Evolutionary conservation across 2,329 filamentous ascomycete species (phyloP).

Genomic region (Domatiomyces catenatus): DNA sequence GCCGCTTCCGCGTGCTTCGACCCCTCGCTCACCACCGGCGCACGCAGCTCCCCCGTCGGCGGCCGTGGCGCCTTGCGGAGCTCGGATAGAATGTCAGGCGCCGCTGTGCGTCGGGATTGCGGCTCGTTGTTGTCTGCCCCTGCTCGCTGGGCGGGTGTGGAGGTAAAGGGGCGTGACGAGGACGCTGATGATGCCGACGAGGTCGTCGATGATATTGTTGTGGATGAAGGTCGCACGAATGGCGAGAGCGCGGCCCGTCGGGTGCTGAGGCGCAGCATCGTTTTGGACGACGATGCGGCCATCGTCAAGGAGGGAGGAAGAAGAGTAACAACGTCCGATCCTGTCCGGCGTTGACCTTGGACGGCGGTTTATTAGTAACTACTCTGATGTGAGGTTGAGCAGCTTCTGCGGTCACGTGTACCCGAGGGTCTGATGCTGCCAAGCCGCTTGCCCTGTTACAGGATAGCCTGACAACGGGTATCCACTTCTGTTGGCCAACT

Average conservation of each 20-base stretch:
- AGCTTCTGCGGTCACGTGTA: too few species aligned
- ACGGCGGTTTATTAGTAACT: too few species aligned
- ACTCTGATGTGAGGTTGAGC: too few species aligned
- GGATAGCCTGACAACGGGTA: too few species aligned
- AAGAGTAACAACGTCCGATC: conserved; percentile 8
- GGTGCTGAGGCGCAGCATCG: conserved; percentile 29
- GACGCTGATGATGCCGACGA: conserved; percentile 21
- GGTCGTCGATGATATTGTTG: too few species aligned
- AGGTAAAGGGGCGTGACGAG: conserved; percentile 23
- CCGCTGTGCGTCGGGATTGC: conserved; percentile 17
- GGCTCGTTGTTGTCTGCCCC: conserved; percentile 6
- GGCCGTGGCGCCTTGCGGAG: conserved; percentile 45
- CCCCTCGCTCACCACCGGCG: conserved; percentile 71
- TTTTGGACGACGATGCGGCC: conserved; percentile 30
- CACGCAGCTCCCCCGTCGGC: conserved; percentile 49
- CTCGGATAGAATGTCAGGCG: conserved; percentile 49
- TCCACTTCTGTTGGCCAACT: too few species aligned
- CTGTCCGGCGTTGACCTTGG: not conserved
- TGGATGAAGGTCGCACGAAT: not conserved
- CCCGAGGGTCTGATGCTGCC: too few species aligned
- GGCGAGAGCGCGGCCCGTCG: conserved; percentile 25
- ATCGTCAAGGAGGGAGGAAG: conserved; percentile 13
- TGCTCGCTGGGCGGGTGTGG: conserved; percentile 16
- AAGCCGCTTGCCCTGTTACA: too few species aligned
- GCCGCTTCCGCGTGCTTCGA: conserved; percentile 85